Evolutionary conservation across 2,329 filamentous ascomycete species (phyloP), one percentile per base, ranked within the genome.

Genomic region (Aspergillus felis): DNA sequence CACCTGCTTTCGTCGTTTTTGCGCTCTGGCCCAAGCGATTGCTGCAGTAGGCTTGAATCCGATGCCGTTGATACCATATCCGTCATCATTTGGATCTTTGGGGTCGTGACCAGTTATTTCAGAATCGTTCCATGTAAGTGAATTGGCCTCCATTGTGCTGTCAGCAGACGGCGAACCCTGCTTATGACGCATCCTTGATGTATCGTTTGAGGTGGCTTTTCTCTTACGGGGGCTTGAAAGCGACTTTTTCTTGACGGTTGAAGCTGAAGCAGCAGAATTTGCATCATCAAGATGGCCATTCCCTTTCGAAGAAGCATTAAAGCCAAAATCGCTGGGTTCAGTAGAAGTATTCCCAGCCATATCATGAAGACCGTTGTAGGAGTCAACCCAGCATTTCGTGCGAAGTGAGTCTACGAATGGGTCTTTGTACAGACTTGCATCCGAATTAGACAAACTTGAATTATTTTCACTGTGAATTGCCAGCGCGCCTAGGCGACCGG

Each of bases 81-180:
- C 84, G 67, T 87, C 85, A 65, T 87, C 84, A 42, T 80, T 81
- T 6, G 82, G 81, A 54, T 85, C 82, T 4, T 73, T 77, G 3
- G 79, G 78, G 53, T 82, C 77, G 64, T 86, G 82, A 14, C 84
- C 84, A 4, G 84, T 87, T 65, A 87, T 87, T 66, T 87, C 85
- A 41, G 78, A 77, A 61, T 84, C 82, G 64, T 81, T 81, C 85
- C 85, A 87, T 57, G 74, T 76, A 50, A 76, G 64, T 10, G 74
- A 64, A 54, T 74, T 66, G 53, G 73, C 70, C 14, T 57, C 58
- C n/a, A 60, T 54, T 38, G 61, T 60, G 20, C 56, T 54, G 44
- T 62, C 51, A 27, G 69, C 66, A 44, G 75, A 73, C 38, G 75
- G 74, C 3, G 76, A 76, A 48, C 63, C 62, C 54, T 64, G 66